phyloP scores from a whole-genome alignment of 2,329 filamentous ascomycete species.

The Penicillium brasilianum region DNA sequence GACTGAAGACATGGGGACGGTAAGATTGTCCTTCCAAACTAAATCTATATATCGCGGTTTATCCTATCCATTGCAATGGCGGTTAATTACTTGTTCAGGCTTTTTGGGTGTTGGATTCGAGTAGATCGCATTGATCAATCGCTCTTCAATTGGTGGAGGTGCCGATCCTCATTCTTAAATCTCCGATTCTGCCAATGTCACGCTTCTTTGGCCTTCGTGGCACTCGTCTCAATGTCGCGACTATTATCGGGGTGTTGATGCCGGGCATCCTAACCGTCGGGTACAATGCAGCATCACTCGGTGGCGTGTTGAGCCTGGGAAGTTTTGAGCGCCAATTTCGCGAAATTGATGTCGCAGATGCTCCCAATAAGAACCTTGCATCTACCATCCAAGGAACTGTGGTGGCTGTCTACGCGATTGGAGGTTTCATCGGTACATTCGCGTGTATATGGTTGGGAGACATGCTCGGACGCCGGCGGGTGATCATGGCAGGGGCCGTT shows the following conservation, averaged over 20 bases:
- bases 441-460: conserved; percentile 31
- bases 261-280: conserved; percentile 27
- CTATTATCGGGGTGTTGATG: conserved; percentile 31
- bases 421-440: conserved; percentile 27
- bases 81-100: not conserved
- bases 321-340: conserved; percentile 29
- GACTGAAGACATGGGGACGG: not conserved
- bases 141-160: conserved; percentile 13
- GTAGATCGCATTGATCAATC: conserved; percentile 11
- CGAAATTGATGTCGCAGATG: conserved; percentile 23
- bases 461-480: conserved; percentile 27
- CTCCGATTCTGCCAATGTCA: conserved; percentile 14
- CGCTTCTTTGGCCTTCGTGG: conserved; percentile 30
- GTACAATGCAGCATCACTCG: conserved; percentile 29
- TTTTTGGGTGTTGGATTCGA: not conserved
- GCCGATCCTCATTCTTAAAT: conserved; percentile 14
- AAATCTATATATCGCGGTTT: not conserved
- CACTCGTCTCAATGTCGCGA: conserved; percentile 27
- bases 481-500: conserved; percentile 27
- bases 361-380: conserved; percentile 15
- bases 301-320: conserved; percentile 24
- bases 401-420: conserved; percentile 27
- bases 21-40: not conserved
- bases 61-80: not conserved
- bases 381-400: conserved; percentile 28